A percentile compares a stretch with the other conserved stretches of the same genome.
Evolutionary conservation across 805 yeast genomes (phyloP).

Genomic region (Metschnikowia borealis): DNA sequence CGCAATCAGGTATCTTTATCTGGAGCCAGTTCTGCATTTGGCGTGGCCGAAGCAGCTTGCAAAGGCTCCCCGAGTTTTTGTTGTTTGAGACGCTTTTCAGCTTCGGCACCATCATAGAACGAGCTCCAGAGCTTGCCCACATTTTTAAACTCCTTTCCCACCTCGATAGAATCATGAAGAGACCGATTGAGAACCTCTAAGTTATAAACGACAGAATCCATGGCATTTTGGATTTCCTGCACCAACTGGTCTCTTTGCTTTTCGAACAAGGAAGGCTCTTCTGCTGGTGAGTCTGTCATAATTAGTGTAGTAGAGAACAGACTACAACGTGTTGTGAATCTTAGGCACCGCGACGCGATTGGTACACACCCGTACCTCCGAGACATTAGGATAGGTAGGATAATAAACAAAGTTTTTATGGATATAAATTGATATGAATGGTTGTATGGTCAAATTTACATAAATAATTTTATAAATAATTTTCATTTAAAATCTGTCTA

Average conservation of each 20-base stretch:
- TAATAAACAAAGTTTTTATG: no score
- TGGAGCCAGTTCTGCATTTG: background rate
- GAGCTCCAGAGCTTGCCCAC: slow-evolving; percentile 68
- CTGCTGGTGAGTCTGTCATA: slow-evolving; percentile 1
- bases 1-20: background rate
- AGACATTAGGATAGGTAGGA: no score
- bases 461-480: no score
- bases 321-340: background rate
- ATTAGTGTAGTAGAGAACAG: background rate
- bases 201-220: slow-evolving; percentile 64
- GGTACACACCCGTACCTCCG: background rate
- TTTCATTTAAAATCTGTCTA: no score
- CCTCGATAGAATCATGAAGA: slow-evolving; percentile 61
- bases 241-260: slow-evolving; percentile 55
- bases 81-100: background rate
- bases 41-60: background rate
- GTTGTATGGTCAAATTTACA: no score
- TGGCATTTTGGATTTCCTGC: slow-evolving; percentile 51
- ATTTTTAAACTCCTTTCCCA: slow-evolving; percentile 71
- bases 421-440: no score
- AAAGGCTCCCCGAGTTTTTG: background rate
- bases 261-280: slow-evolving; percentile 36
- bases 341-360: slow-evolving; percentile 1
- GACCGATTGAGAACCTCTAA: slow-evolving; percentile 65
- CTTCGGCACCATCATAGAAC: slow-evolving; percentile 52